phyloP scores from a whole-genome alignment of 1,284 basidiomycete species.

The Tetrapyrgos nigripes region DNA sequence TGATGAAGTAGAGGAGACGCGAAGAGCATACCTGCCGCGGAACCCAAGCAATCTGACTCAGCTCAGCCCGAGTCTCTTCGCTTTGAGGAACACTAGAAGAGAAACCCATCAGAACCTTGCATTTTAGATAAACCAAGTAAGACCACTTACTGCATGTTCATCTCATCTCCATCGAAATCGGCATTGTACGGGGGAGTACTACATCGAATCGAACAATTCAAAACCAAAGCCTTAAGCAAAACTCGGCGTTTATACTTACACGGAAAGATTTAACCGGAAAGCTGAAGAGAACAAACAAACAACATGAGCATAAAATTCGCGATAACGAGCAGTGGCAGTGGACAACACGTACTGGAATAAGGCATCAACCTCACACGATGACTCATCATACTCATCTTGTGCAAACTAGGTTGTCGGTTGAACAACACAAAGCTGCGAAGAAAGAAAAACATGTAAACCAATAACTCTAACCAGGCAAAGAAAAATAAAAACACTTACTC shows the following conservation, averaged over 20 bases:
- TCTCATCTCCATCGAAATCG: conserved; percentile 99
- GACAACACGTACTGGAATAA: conserved; percentile 86
- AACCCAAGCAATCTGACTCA: conserved; percentile 99
- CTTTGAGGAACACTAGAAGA: conserved; percentile 88
- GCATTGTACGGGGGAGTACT: conserved; percentile 93
- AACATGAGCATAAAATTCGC: conserved; percentile 12
- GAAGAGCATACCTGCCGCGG: conserved; percentile 79
- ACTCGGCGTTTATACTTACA: conserved; percentile 62
- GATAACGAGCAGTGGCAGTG: not conserved
- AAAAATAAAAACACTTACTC: conserved; percentile 69
- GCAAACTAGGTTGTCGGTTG: conserved; percentile 97
- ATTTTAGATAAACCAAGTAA: not conserved
- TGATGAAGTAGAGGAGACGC: not conserved
- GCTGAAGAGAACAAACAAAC: conserved; percentile 50
- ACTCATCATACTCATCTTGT: conserved; percentile 99
- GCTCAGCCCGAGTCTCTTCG: conserved; percentile 98
- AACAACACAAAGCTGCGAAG: conserved; percentile 86
- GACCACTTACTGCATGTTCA: conserved; percentile 95
- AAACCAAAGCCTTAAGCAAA: conserved; percentile 21
- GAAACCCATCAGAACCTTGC: conserved; percentile 11
- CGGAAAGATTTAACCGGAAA: conserved; percentile 96
- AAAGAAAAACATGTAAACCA: not conserved
- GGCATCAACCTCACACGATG: conserved; percentile 98
- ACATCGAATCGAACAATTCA: conserved; percentile 14
- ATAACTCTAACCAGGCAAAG: not conserved